Base-by-base conservation (phyloP, 139 green algal species). In the Ulvella scutata region DNA sequence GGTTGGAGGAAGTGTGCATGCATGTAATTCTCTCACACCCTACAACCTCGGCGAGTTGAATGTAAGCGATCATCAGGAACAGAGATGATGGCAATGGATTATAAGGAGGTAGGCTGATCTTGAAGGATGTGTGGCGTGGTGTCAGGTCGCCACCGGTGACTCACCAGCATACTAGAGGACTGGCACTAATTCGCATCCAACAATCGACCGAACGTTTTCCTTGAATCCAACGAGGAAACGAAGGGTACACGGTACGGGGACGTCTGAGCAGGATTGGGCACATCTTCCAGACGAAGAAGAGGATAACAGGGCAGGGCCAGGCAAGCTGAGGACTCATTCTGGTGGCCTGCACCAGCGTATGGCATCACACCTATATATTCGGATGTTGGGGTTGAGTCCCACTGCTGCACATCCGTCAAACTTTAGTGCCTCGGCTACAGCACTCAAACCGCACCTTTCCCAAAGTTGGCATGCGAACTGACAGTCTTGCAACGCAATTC, bases 301-400 rank as follows among this genome's bases (percentile, higher is more conserved):
- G 36, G n/a, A 20, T 10, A 40, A 10, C 13, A 43, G n/a, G 21
- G 73, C 39, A 40, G 10, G 26, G 29, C 37, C 20, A 43, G 38
- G 29, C 29, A n/a, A 43, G 44, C 9, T 72, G 73, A 40, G 38
- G 26, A 36, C 35, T 2, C 7, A 37, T 36, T 29, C 17, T 21
- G 34, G 9, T 9, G 4, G 9, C 20, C 40, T 4, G 38, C 34
- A 3, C 3, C 34, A 43, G 20, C 31, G 20, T 4, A 7, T 20
- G n/a, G 29, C 29, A 62, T 2, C 74, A 37, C 43, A 82, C 83
- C 79, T 83, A 74, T 92, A 92, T 31, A 90, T 72, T 17, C 88
- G 75, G 4, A 92, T 81, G 77, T 89, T 87, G 17, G 80, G 79
- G 38, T 91, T 91, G 4, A 88, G 76, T 2, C 83, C 82, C 0